Evolutionary conservation across 1,284 basidiomycete species (phyloP), one percentile per base, ranked within the genome.

Genomic region (Apiotrichum gracile): DNA sequence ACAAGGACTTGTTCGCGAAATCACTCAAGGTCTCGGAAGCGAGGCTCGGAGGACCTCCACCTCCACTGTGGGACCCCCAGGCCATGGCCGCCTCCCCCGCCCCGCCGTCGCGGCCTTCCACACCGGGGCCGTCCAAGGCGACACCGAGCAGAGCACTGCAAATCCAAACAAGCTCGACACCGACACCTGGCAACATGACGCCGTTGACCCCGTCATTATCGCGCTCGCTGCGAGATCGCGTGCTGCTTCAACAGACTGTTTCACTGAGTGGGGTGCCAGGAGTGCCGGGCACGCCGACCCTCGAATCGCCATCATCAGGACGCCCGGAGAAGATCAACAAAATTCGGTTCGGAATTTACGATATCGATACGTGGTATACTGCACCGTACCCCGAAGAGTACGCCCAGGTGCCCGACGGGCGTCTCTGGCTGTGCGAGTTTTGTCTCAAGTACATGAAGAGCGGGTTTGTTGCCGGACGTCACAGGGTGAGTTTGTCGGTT

Each of bases 381-480:
- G 94, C 96, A 12, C 96, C 96, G 2, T 98, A 97, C 71, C 96
- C 96, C 0, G 94, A 98, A 73, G 96, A 99, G 73, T 98, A 97
- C 74, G 85, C 90, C 27, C 84, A 85, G 60, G 87, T 97, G 48
- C 90, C 92, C 7, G 91, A 97, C 64, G 94, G 94, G 13, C 80
- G 86, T 46, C 76, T 98, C 41, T 97, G 92, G 91, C 85, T 97
- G 69, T 99, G 96, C 76, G 93, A 97, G 72, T 96, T 90, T 74
- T 99, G 96, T 72, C 74, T 99, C 63, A 98, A 96, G 78, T 98
- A 97, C 70, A 97, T 97, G 88, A 94, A 93, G 79, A 93, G 88
- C 67, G 82, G 83, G 22, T 97, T 97, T 73, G 87, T 88, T 50
- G 86, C 88, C 49, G 82, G 81, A 49, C 78, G 96, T 60, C 96